Percentiles rank a stretch among this genome's conserved stretches.
Evolutionary conservation across 257 asterid genomes (phyloP).

Genomic region (Ligustrum vulgare): DNA sequence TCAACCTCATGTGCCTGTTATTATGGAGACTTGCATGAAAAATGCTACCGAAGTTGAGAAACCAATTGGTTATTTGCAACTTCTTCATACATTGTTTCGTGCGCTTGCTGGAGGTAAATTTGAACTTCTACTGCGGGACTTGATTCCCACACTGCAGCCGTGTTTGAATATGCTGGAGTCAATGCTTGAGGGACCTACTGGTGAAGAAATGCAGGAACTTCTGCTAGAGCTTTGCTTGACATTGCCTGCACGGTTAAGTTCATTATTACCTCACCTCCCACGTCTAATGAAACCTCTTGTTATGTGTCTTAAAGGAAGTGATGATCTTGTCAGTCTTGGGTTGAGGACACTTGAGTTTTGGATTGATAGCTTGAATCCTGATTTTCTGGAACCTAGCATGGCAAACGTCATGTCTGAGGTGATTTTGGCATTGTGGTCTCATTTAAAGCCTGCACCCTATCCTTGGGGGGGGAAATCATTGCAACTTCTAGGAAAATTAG

Average conservation of each 20-base stretch:
- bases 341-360: conserved; percentile 98
- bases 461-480: conserved; percentile 95
- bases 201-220: conserved; percentile 90
- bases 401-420: conserved; percentile 99
- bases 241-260: conserved; percentile 91
- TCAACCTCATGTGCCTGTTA: conserved; percentile 91
- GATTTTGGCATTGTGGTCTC: conserved; percentile 97
- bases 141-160: conserved; percentile 83
- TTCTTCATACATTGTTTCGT: conserved; percentile 94
- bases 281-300: conserved; percentile 98
- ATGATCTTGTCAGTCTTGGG: conserved; percentile 88
- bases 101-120: conserved; percentile 98
- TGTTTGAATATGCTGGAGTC: conserved; percentile 87
- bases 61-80: conserved; percentile 92
- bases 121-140: conserved; percentile 86
- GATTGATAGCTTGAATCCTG: conserved; percentile 99
- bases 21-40: conserved; percentile 98
- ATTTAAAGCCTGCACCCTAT: conserved; percentile 91
- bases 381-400: conserved; percentile 98
- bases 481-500: conserved; percentile 97
- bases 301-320: conserved; percentile 95
- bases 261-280: conserved; percentile 90
- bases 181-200: conserved; percentile 97
- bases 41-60: conserved; percentile 85
- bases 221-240: conserved; percentile 84